phyloP scores from a whole-genome alignment of 352 stramenopile genomes.

The Phytophthora agathidicida region DNA sequence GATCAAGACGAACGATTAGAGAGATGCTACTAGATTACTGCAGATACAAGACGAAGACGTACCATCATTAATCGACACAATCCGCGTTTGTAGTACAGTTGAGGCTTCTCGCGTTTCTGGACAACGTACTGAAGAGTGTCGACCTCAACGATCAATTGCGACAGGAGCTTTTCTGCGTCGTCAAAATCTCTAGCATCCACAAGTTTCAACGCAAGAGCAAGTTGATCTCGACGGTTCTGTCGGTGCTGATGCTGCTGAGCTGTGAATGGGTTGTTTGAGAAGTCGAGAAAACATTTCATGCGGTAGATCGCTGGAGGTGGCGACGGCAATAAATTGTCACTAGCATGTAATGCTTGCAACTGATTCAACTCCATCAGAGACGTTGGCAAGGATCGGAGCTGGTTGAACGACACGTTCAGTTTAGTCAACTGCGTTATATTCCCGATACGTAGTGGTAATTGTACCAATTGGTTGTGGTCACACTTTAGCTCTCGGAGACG shows the following conservation, averaged over 20 bases:
- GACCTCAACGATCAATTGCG: slow-evolving; percentile 31
- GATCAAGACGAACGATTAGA: background rate
- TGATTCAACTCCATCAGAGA: slow-evolving; percentile 46
- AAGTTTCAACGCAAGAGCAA: slow-evolving; percentile 34
- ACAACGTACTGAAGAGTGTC: slow-evolving; percentile 22
- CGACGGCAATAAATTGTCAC: slow-evolving; percentile 48
- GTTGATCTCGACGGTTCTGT: slow-evolving; percentile 15
- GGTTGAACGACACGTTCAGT: slow-evolving; percentile 57
- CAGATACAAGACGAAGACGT: background rate
- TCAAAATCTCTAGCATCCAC: slow-evolving; percentile 37
- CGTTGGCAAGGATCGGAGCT: slow-evolving; percentile 48
- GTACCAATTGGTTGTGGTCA: slow-evolving; percentile 42
- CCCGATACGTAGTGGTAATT: slow-evolving; percentile 44
- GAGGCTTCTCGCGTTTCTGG: slow-evolving; percentile 23
- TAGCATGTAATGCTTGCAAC: slow-evolving; percentile 51
- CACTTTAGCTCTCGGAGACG: slow-evolving; percentile 43
- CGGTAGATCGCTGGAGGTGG: slow-evolving; percentile 35
- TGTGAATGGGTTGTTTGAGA: slow-evolving; percentile 74
- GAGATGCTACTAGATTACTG: background rate
- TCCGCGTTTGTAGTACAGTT: slow-evolving; percentile 47
- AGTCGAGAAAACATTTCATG: slow-evolving; percentile 49
- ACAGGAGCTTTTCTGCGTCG: slow-evolving; percentile 36
- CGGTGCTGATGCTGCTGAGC: slow-evolving; percentile 17
- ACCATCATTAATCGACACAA: slow-evolving; percentile 56
- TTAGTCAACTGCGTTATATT: slow-evolving; percentile 41